Evolutionary conservation across 768 basidiomycete genomes (phyloP).

Genomic region (Hortiboletus flavorubellus): DNA sequence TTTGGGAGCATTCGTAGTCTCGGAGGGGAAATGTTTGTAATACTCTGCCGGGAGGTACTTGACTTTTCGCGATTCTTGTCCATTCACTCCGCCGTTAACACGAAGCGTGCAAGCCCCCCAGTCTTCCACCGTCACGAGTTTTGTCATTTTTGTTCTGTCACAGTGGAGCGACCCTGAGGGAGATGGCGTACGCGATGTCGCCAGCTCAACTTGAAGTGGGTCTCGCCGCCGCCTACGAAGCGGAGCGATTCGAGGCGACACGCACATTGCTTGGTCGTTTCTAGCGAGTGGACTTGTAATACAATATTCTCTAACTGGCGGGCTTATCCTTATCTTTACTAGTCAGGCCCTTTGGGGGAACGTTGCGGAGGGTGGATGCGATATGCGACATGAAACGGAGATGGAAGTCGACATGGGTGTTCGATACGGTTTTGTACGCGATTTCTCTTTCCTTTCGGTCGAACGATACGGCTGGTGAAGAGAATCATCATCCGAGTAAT

Average conservation of each 20-base stretch:
- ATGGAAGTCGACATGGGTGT: not conserved
- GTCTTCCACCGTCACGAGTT: not conserved
- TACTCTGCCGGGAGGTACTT: constrained; percentile 43
- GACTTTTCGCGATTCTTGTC: not conserved
- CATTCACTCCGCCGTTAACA: not conserved
- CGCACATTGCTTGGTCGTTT: not conserved
- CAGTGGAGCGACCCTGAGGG: not conserved
- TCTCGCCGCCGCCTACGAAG: not conserved
- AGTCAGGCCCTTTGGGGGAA: not conserved
- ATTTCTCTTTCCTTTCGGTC: constrained; percentile 4
- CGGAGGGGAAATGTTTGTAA: constrained; percentile 55
- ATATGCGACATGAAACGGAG: constrained; percentile 8
- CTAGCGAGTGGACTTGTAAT: not conserved
- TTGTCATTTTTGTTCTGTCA: not conserved
- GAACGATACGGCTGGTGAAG: not conserved
- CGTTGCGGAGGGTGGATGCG: not conserved
- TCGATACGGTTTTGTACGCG: not conserved
- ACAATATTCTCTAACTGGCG: not conserved
- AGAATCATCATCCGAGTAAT: constrained; percentile 6
- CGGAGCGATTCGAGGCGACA: not conserved
- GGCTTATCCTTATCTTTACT: not conserved
- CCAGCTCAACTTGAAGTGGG: not conserved
- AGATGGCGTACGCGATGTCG: not conserved
- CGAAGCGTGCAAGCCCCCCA: not conserved
- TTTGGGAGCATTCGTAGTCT: constrained; percentile 50